Percentiles rank a stretch among this genome's conserved stretches.
phyloP scores from a whole-genome alignment of 192 early-diverging fungal species.

The Coemansia sp. region DNA sequence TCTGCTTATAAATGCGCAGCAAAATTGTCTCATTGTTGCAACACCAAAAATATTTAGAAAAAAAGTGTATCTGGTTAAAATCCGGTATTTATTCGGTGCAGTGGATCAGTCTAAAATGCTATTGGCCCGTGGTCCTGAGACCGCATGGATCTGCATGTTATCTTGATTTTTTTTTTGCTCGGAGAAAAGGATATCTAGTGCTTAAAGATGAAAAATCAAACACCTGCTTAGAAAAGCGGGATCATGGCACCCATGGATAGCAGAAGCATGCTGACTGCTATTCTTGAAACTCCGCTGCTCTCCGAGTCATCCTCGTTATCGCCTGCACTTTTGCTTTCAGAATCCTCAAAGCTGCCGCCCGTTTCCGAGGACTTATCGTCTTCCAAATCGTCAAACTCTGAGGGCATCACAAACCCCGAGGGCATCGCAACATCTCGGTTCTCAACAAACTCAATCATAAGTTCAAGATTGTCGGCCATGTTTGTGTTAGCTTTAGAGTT shows the following conservation, averaged over 20 bases:
- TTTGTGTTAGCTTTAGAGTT: conserved; percentile 7
- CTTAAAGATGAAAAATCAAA: not conserved
- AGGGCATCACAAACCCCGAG: too few species aligned
- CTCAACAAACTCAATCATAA: conserved; percentile 3
- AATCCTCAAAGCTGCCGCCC: not conserved
- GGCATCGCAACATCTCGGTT: not conserved
- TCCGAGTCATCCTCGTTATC: not conserved
- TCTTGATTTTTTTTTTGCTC: too few species aligned
- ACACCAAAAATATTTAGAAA: too few species aligned
- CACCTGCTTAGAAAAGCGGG: not conserved
- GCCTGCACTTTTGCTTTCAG: not conserved
- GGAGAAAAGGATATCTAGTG: too few species aligned
- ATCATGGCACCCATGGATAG: not conserved
- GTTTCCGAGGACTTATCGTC: not conserved
- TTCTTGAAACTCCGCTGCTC: not conserved
- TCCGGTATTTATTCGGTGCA: too few species aligned
- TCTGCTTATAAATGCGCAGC: too few species aligned
- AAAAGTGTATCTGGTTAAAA: too few species aligned
- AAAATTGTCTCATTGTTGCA: too few species aligned
- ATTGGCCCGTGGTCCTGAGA: too few species aligned
- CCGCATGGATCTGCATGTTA: too few species aligned
- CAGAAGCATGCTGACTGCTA: not conserved
- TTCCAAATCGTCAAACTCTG: not conserved
- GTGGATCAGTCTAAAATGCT: too few species aligned
- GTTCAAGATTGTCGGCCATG: not conserved